A percentile compares a stretch with the other conserved stretches of the same genome.
These are phyloP conservation scores for Panicum miliaceum DNA, from an alignment of 176 grass and related monocot species.

Conservation along the genomic window DNA sequence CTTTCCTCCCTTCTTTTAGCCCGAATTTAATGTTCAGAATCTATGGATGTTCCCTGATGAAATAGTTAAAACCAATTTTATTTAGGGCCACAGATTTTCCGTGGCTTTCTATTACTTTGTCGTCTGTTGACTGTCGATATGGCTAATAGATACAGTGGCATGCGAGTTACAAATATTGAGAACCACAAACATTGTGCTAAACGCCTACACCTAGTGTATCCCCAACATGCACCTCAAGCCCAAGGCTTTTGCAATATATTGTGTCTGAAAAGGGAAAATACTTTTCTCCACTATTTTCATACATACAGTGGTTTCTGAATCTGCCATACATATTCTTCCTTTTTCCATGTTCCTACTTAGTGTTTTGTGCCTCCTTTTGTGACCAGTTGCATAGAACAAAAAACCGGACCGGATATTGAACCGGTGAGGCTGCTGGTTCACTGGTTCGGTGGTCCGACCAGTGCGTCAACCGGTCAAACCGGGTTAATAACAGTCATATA, in stretches of 20 bases:
- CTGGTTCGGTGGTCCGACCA: too few species aligned
- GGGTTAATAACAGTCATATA: too few species aligned
- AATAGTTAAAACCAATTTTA: not conserved
- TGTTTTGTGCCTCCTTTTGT: constrained; percentile 19
- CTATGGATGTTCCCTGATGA: not conserved
- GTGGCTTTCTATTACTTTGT: not conserved
- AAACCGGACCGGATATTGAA: too few species aligned
- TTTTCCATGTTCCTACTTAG: not conserved
- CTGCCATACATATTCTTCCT: not conserved
- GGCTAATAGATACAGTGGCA: not conserved
- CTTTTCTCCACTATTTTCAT: not conserved
- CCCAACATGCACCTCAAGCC: not conserved
- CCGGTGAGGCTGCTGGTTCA: too few species aligned
- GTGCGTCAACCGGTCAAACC: too few species aligned
- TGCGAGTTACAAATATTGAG: not conserved
- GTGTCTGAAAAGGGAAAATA: not conserved
- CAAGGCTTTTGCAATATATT: not conserved
- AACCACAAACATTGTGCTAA: too few species aligned
- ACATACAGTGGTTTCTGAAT: not conserved
- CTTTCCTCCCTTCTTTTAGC: not conserved
- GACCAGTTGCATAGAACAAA: too few species aligned
- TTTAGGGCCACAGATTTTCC: not conserved
- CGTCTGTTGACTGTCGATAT: not conserved
- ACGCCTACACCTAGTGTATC: not conserved
- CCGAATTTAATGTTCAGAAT: not conserved